Evolutionary conservation across 345 rosid genomes (phyloP).

Genomic region (Eutrema heterophyllum): DNA sequence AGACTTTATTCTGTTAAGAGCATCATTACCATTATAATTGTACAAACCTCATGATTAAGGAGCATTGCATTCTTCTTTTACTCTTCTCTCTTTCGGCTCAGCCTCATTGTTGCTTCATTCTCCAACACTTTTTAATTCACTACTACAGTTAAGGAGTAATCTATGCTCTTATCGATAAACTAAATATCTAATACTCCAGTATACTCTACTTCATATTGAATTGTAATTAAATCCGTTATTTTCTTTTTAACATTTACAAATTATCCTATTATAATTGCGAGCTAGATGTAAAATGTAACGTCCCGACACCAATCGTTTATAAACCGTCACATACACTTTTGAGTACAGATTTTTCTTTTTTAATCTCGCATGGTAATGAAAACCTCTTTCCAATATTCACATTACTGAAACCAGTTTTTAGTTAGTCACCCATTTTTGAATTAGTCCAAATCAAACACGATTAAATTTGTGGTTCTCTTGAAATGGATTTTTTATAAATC

Average conservation of each 20-base stretch:
- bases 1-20: conserved; percentile 16
- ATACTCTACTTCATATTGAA: background rate
- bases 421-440: background rate
- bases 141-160: background rate
- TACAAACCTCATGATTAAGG: conserved; percentile 29
- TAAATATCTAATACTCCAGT: background rate
- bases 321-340: background rate
- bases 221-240: background rate
- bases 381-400: background rate
- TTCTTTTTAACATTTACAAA: background rate
- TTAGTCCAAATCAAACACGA: background rate
- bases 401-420: background rate
- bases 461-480: background rate
- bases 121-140: conserved; percentile 18
- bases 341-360: background rate
- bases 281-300: background rate
- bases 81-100: conserved; percentile 8
- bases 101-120: conserved; percentile 7
- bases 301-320: background rate
- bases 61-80: conserved; percentile 23
- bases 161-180: background rate
- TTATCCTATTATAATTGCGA: background rate
- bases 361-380: background rate
- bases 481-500: background rate
- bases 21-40: conserved; percentile 32